These are phyloP conservation scores for Osmanthus fragrans DNA, from an alignment of 257 asterid species.

Conservation along the genomic window DNA sequence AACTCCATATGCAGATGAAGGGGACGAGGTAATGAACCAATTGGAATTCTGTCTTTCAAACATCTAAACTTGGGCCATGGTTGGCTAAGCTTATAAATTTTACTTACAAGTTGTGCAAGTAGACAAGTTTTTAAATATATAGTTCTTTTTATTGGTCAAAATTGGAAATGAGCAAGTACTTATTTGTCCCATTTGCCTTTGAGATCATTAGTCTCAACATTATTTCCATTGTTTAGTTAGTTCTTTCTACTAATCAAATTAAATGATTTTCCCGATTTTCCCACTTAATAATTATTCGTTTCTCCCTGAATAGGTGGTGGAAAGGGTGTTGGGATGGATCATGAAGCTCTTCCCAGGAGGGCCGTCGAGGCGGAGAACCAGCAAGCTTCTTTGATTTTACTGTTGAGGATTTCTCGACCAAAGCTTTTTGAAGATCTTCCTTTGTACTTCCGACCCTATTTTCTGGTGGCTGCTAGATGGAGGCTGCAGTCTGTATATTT, in stretches of 20 bases:
- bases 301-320: constrained; percentile 67
- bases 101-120: neutral
- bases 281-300: neutral
- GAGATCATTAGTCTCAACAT: neutral
- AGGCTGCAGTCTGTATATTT: constrained; percentile 49
- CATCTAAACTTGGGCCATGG: neutral
- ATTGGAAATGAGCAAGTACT: neutral
- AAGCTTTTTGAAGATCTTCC: constrained; percentile 30
- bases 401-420: neutral
- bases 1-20: constrained; percentile 87
- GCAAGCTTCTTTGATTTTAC: constrained; percentile 66
- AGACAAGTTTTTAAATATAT: neutral
- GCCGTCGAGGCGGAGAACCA: constrained; percentile 76
- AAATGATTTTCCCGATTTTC: neutral
- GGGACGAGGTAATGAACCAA: constrained; percentile 79
- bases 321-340: constrained; percentile 96
- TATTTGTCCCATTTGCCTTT: neutral
- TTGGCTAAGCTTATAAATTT: neutral
- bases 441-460: constrained; percentile 28
- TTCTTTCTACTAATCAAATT: neutral
- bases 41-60: constrained; percentile 1
- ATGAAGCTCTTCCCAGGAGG: constrained; percentile 99
- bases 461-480: constrained; percentile 40
- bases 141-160: neutral
- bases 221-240: neutral